Evolutionary conservation across 345 rosid species (phyloP), one percentile per base, ranked within the genome.

Genomic region (Boechera divaricarpa): DNA sequence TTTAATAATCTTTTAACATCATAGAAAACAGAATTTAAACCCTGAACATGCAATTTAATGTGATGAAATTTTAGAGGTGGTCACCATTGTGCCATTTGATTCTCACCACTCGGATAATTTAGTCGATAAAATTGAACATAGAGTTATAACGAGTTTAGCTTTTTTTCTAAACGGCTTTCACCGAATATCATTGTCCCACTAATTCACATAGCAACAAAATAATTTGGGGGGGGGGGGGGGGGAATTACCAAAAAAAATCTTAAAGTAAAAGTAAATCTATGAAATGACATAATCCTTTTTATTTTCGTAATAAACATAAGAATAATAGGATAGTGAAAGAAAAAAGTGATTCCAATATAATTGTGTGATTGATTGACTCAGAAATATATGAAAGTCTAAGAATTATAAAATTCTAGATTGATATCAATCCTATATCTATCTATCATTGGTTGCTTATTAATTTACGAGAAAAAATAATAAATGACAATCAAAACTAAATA

Each of bases 361-460:
- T n/a, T 44, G 47, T 64, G 13, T 47, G 29, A 64, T 11, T 62
- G 21, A 13, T 49, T 66, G 58, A 66, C 10, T 38, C 0, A 48
- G 8, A 44, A 47, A 45, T 4, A 64, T 13, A 5, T 63, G 26
- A 32, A 32, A 31, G 5, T 7, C 21, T 29, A 28, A 55, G 18
- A 55, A 56, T 31, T 12, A 31, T 56, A 56, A 31, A 32, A 31
- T 13, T 52, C 32, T n/a, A 13, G 6, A 55, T 18, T 55, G 16
- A 16, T 55, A 55, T 7, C 4, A 5, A 28, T 15, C 12, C 67
- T 16, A 16, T 16, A 58, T 55, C 72, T 4, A 10, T 10, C 44
- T 58, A 33, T 75, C 33, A 75, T 38, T 67, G 67, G 60, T 48
- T 67, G 44, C 12, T 57, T 47, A 36, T 38, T 11, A 67, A 58